Percentiles rank a stretch among this genome's conserved stretches.
phyloP scores from a whole-genome alignment of 441 rosid genomes.

The Aleurites moluccanus region DNA sequence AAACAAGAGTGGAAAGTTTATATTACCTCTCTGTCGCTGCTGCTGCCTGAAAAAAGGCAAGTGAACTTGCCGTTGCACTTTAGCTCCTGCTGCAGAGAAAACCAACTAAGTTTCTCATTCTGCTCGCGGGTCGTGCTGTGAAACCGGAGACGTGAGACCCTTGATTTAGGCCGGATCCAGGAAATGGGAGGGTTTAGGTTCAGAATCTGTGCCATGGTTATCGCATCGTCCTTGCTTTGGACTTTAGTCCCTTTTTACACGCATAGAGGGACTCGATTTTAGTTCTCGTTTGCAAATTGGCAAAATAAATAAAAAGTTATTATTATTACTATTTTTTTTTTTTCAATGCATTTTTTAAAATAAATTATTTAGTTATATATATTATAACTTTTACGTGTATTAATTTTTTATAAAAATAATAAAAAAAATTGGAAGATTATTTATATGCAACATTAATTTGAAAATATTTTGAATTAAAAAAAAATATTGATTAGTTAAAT shows the following conservation, averaged over 20 bases:
- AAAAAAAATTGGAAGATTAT: too few relatives aligned
- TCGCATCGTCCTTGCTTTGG: neutral
- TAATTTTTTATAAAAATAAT: too few relatives aligned
- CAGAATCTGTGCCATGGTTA: slow-evolving; percentile 43
- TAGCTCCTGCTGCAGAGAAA: slow-evolving; percentile 40
- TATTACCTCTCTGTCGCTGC: slow-evolving; percentile 58
- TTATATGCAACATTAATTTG: too few relatives aligned
- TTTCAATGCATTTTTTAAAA: too few relatives aligned
- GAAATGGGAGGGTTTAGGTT: slow-evolving; percentile 29
- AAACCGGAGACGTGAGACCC: slow-evolving; percentile 3
- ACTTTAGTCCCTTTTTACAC: neutral
- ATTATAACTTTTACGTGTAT: too few relatives aligned
- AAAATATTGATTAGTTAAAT: too few relatives aligned
- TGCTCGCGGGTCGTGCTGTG: slow-evolving; percentile 15
- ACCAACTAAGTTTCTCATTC: slow-evolving; percentile 31
- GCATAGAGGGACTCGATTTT: too few relatives aligned
- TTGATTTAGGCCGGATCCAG: slow-evolving; percentile 27
- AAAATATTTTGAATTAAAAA: too few relatives aligned
- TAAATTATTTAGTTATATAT: too few relatives aligned
- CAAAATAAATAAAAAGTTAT: too few relatives aligned
- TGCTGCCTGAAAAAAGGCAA: slow-evolving; percentile 65
- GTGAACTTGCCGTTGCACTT: slow-evolving; percentile 49
- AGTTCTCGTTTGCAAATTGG: too few relatives aligned
- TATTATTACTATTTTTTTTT: too few relatives aligned
- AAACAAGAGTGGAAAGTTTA: neutral